These are phyloP conservation scores for Mortierella sp. DNA, from an alignment of 371 early-diverging fungal genomes.

Conservation along the genomic window DNA sequence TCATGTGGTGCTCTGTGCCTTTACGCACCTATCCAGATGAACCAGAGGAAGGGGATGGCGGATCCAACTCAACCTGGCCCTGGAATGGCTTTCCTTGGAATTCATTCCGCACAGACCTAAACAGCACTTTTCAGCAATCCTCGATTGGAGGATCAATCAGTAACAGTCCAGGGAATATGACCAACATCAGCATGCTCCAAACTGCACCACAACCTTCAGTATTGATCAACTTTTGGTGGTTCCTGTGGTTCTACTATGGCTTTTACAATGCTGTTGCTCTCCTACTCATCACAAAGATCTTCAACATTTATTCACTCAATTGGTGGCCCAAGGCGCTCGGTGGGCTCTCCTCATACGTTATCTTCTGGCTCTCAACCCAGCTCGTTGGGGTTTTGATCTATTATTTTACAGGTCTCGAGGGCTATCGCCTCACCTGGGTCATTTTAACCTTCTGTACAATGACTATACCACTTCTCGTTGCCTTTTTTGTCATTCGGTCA, in stretches of 20 bases:
- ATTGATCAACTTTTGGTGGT: slow-evolving; percentile 80
- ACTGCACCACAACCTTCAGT: slow-evolving; percentile 39
- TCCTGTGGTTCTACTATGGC: slow-evolving; percentile 82
- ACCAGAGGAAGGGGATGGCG: slow-evolving; percentile 26
- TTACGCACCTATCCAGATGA: slow-evolving; percentile 49
- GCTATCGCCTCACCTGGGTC: slow-evolving; percentile 74
- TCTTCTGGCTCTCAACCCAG: slow-evolving; percentile 76
- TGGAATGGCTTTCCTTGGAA: slow-evolving; percentile 43
- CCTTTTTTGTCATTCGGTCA: slow-evolving; percentile 71
- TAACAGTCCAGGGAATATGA: slow-evolving; percentile 16
- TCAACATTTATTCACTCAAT: slow-evolving; percentile 80
- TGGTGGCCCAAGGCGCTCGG: slow-evolving; percentile 82
- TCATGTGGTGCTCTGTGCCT: slow-evolving; percentile 55
- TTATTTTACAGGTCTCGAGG: slow-evolving; percentile 60
- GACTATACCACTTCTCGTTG: slow-evolving; percentile 73
- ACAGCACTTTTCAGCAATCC: slow-evolving; percentile 8
- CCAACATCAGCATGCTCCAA: slow-evolving; percentile 13
- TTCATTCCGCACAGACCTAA: slow-evolving; percentile 8
- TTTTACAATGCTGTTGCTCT: slow-evolving; percentile 79
- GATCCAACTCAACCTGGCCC: slow-evolving; percentile 39
- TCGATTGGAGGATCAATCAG: slow-evolving; percentile 2
- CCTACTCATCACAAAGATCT: slow-evolving; percentile 77
- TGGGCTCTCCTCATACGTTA: slow-evolving; percentile 67
- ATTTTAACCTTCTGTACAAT: slow-evolving; percentile 77
- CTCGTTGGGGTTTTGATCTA: slow-evolving; percentile 69